Evolutionary conservation across 2,329 filamentous ascomycete species (phyloP).

Genomic region (Epichloe elymi): DNA sequence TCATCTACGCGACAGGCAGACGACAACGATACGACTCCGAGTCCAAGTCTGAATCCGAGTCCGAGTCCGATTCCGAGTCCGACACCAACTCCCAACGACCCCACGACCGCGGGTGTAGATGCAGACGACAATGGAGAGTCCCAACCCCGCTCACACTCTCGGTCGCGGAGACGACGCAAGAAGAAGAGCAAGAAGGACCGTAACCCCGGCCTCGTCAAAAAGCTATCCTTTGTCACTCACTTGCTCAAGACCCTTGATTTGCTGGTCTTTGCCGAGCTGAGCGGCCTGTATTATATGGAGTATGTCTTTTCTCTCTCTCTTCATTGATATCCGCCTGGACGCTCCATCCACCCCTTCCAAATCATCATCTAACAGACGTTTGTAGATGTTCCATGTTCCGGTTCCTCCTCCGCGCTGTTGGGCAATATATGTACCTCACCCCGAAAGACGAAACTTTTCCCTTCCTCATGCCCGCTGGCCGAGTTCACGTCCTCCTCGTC

Average conservation of each 20-base stretch:
- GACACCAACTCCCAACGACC: slow-evolving; percentile 5
- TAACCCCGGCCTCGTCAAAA: slow-evolving; percentile 36
- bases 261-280: slow-evolving; percentile 51
- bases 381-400: slow-evolving; percentile 51
- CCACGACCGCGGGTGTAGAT: neutral
- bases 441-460: slow-evolving; percentile 46
- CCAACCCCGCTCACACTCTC: slow-evolving; percentile 12
- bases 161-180: slow-evolving; percentile 21
- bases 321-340: neutral
- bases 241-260: slow-evolving; percentile 49
- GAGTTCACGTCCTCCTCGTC: slow-evolving; percentile 44
- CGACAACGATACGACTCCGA: neutral
- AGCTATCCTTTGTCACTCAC: slow-evolving; percentile 46
- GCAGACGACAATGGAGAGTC: slow-evolving; percentile 5
- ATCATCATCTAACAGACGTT: neutral
- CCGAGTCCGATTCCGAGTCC: neutral
- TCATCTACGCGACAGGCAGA: slow-evolving; percentile 4
- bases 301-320: slow-evolving; percentile 22
- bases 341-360: neutral
- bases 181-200: slow-evolving; percentile 24
- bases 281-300: slow-evolving; percentile 59
- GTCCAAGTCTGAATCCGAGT: neutral
- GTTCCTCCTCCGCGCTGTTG: slow-evolving; percentile 42
- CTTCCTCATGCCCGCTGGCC: slow-evolving; percentile 40
- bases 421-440: slow-evolving; percentile 51